These are phyloP conservation scores for Durusdinium trenchii DNA, from an alignment of 73 alveolate genomes.

Conservation along the genomic window DNA sequence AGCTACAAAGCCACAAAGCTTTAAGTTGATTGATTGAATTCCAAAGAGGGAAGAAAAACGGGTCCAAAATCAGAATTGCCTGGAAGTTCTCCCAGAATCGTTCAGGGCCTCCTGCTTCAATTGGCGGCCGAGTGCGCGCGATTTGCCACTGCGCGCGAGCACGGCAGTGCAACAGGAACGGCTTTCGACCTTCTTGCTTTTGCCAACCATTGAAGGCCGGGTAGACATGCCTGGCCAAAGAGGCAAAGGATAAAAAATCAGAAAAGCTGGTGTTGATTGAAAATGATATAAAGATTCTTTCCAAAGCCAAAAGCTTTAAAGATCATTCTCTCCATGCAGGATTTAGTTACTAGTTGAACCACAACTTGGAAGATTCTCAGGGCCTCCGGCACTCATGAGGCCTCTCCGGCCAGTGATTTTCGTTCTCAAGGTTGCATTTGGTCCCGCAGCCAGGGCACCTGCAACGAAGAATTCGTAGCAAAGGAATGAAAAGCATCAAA, in stretches of 20 bases:
- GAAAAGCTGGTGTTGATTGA: not conserved
- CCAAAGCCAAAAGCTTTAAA: too few relatives aligned
- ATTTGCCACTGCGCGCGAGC: slow-evolving; percentile 89
- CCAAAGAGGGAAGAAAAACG: not conserved
- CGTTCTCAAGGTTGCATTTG: slow-evolving; percentile 78
- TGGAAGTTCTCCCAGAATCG: slow-evolving; percentile 95
- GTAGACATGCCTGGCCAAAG: slow-evolving; percentile 27
- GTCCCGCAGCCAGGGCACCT: slow-evolving; percentile 93
- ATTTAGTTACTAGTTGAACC: too few relatives aligned
- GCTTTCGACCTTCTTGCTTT: slow-evolving; percentile 92
- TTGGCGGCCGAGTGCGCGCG: slow-evolving; percentile 93
- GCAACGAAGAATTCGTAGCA: not conserved
- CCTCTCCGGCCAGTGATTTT: slow-evolving; percentile 88
- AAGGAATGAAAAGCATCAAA: too few relatives aligned
- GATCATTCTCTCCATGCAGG: too few relatives aligned
- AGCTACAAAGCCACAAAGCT: not conserved
- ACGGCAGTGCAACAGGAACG: slow-evolving; percentile 91
- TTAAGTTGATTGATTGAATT: too few relatives aligned
- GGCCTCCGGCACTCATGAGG: slow-evolving; percentile 94
- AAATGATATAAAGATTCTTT: not conserved
- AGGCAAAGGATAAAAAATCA: too few relatives aligned
- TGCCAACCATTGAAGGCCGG: slow-evolving; percentile 96
- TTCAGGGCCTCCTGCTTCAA: slow-evolving; percentile 83
- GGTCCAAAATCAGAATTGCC: not conserved
- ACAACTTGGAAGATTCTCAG: too few relatives aligned